Conservation (phyloP, 1,284 basidiomycete species). For the Tylopilus sp. region DNA sequence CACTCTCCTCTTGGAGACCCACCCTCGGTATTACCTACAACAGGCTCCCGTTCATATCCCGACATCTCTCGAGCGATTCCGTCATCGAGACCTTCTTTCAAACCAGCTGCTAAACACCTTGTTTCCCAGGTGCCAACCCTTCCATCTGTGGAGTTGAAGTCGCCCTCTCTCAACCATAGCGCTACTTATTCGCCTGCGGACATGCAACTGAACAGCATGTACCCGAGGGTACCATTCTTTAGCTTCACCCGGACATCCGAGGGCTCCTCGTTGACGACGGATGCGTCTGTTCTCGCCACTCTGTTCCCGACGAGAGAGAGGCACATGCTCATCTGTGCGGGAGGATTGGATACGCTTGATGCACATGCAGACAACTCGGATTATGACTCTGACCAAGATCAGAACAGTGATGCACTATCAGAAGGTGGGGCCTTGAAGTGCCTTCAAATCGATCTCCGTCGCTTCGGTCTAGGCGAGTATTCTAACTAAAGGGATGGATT, state of each 20-base stretch:
- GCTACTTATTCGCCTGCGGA: slow-evolving; percentile 11
- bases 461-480: slow-evolving; percentile 61
- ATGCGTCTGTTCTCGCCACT: slow-evolving; percentile 55
- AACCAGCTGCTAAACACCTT: slow-evolving; percentile 36
- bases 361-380: slow-evolving; percentile 32
- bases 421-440: slow-evolving; percentile 49
- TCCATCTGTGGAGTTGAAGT: slow-evolving; percentile 18
- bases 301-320: slow-evolving; percentile 65
- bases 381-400: slow-evolving; percentile 36
- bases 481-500: neutral
- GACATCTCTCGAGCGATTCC: slow-evolving; percentile 36
- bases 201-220: slow-evolving; percentile 11
- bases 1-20: slow-evolving; percentile 44
- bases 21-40: slow-evolving; percentile 33
- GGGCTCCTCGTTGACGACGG: slow-evolving; percentile 67
- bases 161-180: slow-evolving; percentile 7
- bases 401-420: slow-evolving; percentile 30
- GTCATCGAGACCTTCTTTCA: slow-evolving; percentile 29
- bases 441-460: slow-evolving; percentile 65
- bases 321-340: slow-evolving; percentile 70
- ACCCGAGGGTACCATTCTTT: slow-evolving; percentile 57
- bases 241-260: slow-evolving; percentile 73
- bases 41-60: slow-evolving; percentile 41
- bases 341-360: slow-evolving; percentile 58
- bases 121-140: slow-evolving; percentile 28